Percentiles rank a stretch among this genome's conserved stretches.
These are phyloP conservation scores for Russula brevipes DNA, from an alignment of 768 basidiomycete genomes.

Conservation along the genomic window DNA sequence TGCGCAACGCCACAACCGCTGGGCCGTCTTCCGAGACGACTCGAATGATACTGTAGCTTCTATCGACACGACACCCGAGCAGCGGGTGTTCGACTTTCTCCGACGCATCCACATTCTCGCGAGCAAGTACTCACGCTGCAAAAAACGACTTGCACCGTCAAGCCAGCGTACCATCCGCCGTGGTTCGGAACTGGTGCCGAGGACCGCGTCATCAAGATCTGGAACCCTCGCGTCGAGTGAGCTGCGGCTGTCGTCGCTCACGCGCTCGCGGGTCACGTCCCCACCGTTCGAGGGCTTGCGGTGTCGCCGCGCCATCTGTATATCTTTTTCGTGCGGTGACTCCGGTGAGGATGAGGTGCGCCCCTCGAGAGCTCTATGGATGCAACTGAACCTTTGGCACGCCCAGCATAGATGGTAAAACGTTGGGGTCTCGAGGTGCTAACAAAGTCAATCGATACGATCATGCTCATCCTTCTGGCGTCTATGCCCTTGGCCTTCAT, in stretches of 20 bases:
- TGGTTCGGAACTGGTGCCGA: constrained; percentile 99
- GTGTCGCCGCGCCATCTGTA: constrained; percentile 94
- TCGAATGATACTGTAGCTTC: constrained; percentile 53
- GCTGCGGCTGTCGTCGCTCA: constrained; percentile 81
- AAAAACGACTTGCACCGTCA: constrained; percentile 91
- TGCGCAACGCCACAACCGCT: constrained; percentile 65
- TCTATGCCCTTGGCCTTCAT: constrained; percentile 89
- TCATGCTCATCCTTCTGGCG: constrained; percentile 96
- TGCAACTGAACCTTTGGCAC: neutral
- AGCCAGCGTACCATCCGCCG: constrained; percentile 77
- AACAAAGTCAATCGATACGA: constrained; percentile 99
- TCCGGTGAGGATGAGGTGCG: constrained; percentile 93
- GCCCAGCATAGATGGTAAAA: constrained; percentile 87
- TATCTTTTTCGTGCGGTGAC: constrained; percentile 95
- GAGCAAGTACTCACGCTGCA: constrained; percentile 74
- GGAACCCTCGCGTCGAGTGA: constrained; percentile 97
- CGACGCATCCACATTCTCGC: constrained; percentile 62
- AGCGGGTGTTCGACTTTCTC: constrained; percentile 67
- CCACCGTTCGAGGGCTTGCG: constrained; percentile 90
- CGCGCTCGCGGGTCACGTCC: constrained; percentile 98
- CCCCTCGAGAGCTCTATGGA: neutral
- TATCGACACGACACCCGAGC: constrained; percentile 67
- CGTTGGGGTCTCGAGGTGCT: constrained; percentile 94
- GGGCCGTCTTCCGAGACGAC: constrained; percentile 51
- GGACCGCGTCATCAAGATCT: constrained; percentile 97